Evolutionary conservation across 202 grass and related monocot genomes (phyloP), one percentile per base, ranked within the genome.

Genomic region (Panicum virgatum): DNA sequence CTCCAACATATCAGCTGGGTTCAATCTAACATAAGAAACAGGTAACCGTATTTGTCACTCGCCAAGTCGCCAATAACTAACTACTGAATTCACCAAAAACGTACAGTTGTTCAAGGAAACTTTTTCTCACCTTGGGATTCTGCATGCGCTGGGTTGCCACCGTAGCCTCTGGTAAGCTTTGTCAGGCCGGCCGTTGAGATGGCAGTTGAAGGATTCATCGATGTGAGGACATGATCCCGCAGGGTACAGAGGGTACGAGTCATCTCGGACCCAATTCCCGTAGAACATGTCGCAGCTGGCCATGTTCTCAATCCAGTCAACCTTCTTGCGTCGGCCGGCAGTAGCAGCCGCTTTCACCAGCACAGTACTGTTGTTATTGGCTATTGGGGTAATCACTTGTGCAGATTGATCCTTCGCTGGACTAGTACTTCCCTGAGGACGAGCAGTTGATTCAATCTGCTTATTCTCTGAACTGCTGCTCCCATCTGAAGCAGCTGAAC

Each of bases 141-240:
- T 89, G 88, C 95, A 98, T 8, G 77, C 86, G 25, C 84, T 85
- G 26, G 92, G 95, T 79, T 89, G 84, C 95, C 95, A 98, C 71
- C 88, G 74, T 27, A 98, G 82, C 59, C 93, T 86, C 56, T 91
- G 84, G 76, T 93, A 98, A 29, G 73, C 89, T 51, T 81, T 72
- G 73, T 98, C 95, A 67, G 73, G 73, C 29, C 92, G 90, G 51
- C 92, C 95, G 14, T 95, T 98, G 29, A 50, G 54, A 69, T 89
- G 52, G 86, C 95, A 98, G 62, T 98, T 86, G 87, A 94, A 98
- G 83, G 92, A 82, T 54, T 83, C 75, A 16, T 98, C 95, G 47
- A 98, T 50, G 44, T 88, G 90, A 32, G 88, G 92, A 30, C 95
- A 98, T 12, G 95, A 91, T 29, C 88, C 88, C 19, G 65, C 82